Conservation (phyloP, 192 early-diverging fungal genomes). For the Gamsiella multidivaricata region DNA sequence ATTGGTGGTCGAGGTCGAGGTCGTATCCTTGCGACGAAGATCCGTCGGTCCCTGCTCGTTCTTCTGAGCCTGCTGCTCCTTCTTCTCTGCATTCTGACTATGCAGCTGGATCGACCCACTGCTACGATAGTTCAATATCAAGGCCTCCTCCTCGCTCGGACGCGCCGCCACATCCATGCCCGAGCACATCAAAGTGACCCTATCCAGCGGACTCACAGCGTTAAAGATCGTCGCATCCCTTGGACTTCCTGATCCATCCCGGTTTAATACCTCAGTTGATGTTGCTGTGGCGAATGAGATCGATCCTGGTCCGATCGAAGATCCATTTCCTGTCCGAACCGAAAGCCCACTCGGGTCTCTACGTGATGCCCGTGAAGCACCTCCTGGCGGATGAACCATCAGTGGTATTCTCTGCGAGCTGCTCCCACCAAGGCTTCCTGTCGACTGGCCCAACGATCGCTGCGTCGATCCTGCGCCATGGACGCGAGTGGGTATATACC, state of each 20-base stretch:
- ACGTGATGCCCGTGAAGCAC: background rate
- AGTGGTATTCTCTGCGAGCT: constrained; percentile 35
- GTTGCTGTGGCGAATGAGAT: constrained; percentile 16
- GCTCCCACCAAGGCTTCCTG: constrained; percentile 31
- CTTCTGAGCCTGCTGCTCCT: background rate
- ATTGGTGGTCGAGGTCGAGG: constrained; percentile 40
- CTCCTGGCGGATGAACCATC: constrained; percentile 30
- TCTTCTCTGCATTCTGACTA: constrained; percentile 1
- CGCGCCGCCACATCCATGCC: constrained; percentile 21
- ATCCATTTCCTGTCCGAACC: constrained; percentile 33
- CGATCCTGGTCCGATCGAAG: constrained; percentile 25
- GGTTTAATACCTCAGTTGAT: constrained; percentile 24
- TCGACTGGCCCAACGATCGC: constrained; percentile 35
- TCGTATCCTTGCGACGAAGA: constrained; percentile 38
- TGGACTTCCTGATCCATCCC: constrained; percentile 22
- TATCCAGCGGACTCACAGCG: constrained; percentile 60
- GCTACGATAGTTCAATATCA: background rate
- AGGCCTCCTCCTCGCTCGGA: constrained; percentile 12
- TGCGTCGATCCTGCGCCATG: constrained; percentile 29
- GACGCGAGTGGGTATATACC: constrained; percentile 52
- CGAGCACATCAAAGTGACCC: constrained; percentile 53
- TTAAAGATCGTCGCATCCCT: constrained; percentile 48
- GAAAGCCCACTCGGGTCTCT: constrained; percentile 31
- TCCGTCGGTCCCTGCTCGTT: background rate
- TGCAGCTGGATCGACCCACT: constrained; percentile 21